Percentiles rank a stretch among this genome's conserved stretches.
phyloP scores from a whole-genome alignment of 129 eudicot species.

The Calendula officinalis region DNA sequence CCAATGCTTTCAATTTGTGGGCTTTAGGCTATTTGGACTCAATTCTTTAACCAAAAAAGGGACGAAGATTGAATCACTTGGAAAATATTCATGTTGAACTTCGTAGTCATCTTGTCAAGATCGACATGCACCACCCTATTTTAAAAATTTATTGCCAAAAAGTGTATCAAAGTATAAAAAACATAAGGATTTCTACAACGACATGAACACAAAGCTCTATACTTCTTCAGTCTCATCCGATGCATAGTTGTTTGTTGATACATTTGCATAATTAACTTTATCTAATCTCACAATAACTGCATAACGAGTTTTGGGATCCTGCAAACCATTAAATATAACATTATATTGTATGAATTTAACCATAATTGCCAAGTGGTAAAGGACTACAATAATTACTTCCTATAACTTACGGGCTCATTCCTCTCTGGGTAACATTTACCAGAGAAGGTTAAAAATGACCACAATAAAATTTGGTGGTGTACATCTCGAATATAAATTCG shows the following conservation, averaged over 20 bases:
- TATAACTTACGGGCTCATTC: neutral
- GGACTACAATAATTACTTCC: neutral
- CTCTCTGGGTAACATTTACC: neutral
- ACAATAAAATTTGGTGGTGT: neutral
- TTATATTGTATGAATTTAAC: neutral
- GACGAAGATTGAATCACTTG: no score
- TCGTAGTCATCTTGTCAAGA: no score
- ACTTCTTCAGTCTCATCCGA: constrained; percentile 49
- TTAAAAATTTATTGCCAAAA: no score
- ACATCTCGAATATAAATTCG: no score
- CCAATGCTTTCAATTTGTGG: no score
- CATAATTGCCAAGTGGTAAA: neutral
- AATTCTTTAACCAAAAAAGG: no score
- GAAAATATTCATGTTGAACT: no score
- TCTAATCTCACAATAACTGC: constrained; percentile 63
- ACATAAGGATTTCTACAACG: no score
- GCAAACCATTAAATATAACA: neutral
- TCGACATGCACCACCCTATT: no score
- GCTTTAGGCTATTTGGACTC: no score
- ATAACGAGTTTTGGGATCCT: constrained; percentile 47
- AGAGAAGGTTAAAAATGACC: neutral
- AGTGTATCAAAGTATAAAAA: no score
- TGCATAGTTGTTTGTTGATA: constrained; percentile 63
- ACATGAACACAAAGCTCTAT: no score
- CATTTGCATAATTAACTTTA: constrained; percentile 56